Conservation (phyloP, 1,284 basidiomycete species). For the Cryptococcus sp. region DNA sequence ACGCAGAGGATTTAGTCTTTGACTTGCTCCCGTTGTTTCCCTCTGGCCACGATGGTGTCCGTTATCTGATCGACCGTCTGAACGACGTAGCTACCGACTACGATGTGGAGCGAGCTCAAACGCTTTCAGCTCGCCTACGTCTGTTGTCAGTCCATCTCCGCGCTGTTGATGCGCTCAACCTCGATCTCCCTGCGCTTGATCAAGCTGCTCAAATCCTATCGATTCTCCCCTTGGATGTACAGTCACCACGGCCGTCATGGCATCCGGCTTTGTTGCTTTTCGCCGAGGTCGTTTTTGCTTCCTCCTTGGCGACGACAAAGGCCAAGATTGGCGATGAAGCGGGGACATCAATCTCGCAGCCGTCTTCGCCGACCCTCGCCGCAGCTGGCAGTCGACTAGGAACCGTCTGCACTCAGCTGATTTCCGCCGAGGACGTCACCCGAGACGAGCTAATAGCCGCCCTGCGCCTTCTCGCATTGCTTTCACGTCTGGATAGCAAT, state of each 20-base stretch:
- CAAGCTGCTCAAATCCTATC: slow-evolving; percentile 68
- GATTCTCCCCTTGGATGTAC: slow-evolving; percentile 59
- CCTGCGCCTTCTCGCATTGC: slow-evolving; percentile 74
- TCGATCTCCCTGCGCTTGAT: slow-evolving; percentile 26
- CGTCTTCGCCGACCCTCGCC: background rate
- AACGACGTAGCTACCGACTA: slow-evolving; percentile 40
- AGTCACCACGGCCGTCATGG: slow-evolving; percentile 67
- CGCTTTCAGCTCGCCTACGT: slow-evolving; percentile 77
- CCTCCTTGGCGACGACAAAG: slow-evolving; percentile 66
- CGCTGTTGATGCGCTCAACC: slow-evolving; percentile 13
- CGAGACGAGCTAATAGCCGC: slow-evolving; percentile 75
- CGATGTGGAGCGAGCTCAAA: slow-evolving; percentile 56
- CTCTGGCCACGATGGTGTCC: slow-evolving; percentile 50
- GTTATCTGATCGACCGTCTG: slow-evolving; percentile 30
- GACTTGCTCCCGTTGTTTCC: slow-evolving; percentile 79
- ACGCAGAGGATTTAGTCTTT: slow-evolving; percentile 83
- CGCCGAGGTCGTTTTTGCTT: slow-evolving; percentile 77
- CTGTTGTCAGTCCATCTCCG: slow-evolving; percentile 72
- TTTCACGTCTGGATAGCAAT: slow-evolving; percentile 61
- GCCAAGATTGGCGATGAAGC: slow-evolving; percentile 43
- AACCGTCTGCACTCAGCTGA: slow-evolving; percentile 1
- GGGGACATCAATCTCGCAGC: background rate
- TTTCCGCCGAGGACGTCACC: slow-evolving; percentile 4
- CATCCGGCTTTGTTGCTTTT: slow-evolving; percentile 75
- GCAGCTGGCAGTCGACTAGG: background rate